Conservation (phyloP, 129 eudicot genomes). For the Ambrosia artemisiifolia region DNA sequence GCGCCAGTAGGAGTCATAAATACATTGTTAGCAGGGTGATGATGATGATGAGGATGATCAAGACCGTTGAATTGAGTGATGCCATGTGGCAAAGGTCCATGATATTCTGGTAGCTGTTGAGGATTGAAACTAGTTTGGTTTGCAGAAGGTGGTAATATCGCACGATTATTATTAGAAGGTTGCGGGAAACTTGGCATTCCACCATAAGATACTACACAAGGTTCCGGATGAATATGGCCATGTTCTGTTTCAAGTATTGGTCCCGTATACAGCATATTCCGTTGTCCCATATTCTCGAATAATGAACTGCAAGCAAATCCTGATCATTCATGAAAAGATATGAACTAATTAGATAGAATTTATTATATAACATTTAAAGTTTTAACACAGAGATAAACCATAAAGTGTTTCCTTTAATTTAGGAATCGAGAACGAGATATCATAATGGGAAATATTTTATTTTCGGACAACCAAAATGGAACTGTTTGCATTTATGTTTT, state of each 20-base stretch:
- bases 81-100: constrained; percentile 50
- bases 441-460: background rate
- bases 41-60: constrained; percentile 41
- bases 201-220: constrained; percentile 44
- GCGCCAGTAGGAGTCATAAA: constrained; percentile 56
- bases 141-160: constrained; percentile 48
- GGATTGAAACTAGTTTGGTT: constrained; percentile 42
- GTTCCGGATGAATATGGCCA: constrained; percentile 57
- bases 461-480: background rate
- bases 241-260: constrained; percentile 58
- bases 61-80: constrained; percentile 42
- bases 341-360: background rate
- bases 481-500: background rate
- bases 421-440: background rate
- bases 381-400: no score
- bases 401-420: no score
- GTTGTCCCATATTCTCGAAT: constrained; percentile 59
- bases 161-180: constrained; percentile 36
- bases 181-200: constrained; percentile 51
- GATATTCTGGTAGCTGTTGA: constrained; percentile 56
- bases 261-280: constrained; percentile 56
- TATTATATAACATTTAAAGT: background rate
- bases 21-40: constrained; percentile 25
- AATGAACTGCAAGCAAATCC: constrained; percentile 33
- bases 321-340: constrained; percentile 20